Base-by-base conservation (phyloP, 1,284 basidiomycete genomes). In the Heterobasidion parviporum region DNA sequence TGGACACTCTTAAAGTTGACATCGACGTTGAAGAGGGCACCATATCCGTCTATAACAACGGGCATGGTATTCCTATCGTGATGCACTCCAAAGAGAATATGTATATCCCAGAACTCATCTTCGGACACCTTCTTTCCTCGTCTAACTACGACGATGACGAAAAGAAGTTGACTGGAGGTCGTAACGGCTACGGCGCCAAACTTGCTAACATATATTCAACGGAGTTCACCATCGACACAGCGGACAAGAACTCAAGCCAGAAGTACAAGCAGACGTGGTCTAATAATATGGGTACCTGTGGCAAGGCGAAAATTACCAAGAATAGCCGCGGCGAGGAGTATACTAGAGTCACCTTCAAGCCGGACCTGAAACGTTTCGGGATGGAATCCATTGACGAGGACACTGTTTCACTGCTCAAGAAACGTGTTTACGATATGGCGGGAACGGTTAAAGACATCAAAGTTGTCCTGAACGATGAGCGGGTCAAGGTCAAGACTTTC, bases 81-180 rank as follows among this genome's bases (percentile, higher is more conserved):
- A 91, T 97, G 63, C 96, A 99, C 73, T 84, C 85, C 33, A 89
- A 85, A 65, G 94, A 98, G 74, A 89, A 90, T 64, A 90, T 97
- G 45, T 97, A 93, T 72, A 98, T 99, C 59, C 97, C 97, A 0
- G 94, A 99, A 67, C 82, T 99, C 60, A 98, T 99, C 66, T 99
- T 99, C 67, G 97, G 96, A 15, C 88, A 98, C 69, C 80, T 99
- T 9, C 81, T 99, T 47, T 94, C 97, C 0, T 94, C 92, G 18
- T 97, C 94, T 56, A 99, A 99, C 74, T 99, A 98, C 68, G 96
- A 99, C 69, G 97, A 99, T 66, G 92, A 95, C 70, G 95, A 99
- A 75, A 98, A 95, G 79, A 99, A 98, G 74, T 82, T 99, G 51
- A 98, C 95, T 1, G 97, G 97, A 74, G 97, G 97, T 72, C 85